A percentile compares a stretch with the other conserved stretches of the same genome.
Conservation (phyloP, 2,329 filamentous ascomycete genomes). For the Plenodomus tracheiphilus region DNA sequence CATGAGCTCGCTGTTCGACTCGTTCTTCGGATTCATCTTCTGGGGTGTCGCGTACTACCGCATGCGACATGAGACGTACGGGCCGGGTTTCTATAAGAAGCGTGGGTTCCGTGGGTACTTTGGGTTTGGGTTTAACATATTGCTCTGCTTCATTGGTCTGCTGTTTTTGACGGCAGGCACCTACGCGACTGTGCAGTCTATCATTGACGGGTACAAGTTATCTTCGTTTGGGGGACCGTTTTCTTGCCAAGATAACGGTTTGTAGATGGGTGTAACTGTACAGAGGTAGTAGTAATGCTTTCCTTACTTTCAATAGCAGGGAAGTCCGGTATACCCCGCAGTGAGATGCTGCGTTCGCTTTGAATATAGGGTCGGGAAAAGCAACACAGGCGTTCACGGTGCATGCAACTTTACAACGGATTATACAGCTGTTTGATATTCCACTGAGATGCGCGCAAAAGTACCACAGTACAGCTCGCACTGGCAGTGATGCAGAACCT, state of each 20-base stretch:
- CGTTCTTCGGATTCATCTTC: constrained; percentile 94
- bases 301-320: not conserved
- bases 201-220: constrained; percentile 70
- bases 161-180: constrained; percentile 82
- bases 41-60: constrained; percentile 82
- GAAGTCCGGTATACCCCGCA: not conserved
- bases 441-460: too few relatives aligned
- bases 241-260: constrained; percentile 69
- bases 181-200: constrained; percentile 71
- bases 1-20: constrained; percentile 89
- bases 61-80: constrained; percentile 69
- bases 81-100: constrained; percentile 55
- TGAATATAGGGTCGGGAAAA: not conserved
- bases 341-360: not conserved
- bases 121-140: constrained; percentile 68
- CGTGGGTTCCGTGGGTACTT: constrained; percentile 58
- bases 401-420: not conserved
- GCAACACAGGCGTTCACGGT: not conserved
- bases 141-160: constrained; percentile 74
- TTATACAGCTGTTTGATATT: too few relatives aligned
- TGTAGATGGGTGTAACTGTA: constrained; percentile 45
- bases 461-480: not conserved
- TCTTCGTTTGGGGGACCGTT: constrained; percentile 72
- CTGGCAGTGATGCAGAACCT: not conserved
- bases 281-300: not conserved